Evolutionary conservation across 805 yeast genomes (phyloP).

Genomic region (Phaffomyces antillensis): DNA sequence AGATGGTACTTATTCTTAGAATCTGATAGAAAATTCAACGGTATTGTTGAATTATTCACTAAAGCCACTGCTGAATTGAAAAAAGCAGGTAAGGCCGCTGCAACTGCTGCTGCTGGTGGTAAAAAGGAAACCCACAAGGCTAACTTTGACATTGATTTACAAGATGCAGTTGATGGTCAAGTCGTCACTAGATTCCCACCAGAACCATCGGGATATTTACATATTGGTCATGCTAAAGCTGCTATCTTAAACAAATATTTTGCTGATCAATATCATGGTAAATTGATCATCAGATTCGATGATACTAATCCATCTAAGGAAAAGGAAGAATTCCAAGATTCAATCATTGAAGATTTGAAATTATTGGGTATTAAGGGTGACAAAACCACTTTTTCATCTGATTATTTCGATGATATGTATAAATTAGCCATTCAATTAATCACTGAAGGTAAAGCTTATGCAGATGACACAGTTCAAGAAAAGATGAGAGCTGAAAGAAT

Average conservation of each 20-base stretch:
- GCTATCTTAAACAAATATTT: slow-evolving; percentile 95
- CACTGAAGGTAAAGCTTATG: slow-evolving; percentile 93
- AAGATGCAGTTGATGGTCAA: slow-evolving; percentile 86
- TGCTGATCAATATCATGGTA: slow-evolving; percentile 94
- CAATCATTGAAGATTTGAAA: slow-evolving; percentile 87
- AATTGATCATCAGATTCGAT: slow-evolving; percentile 92
- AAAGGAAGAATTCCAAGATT: slow-evolving; percentile 88
- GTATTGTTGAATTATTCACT: slow-evolving; percentile 56
- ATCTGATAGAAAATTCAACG: slow-evolving; percentile 59
- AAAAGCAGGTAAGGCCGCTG: slow-evolving; percentile 50
- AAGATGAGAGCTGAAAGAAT: slow-evolving; percentile 98
- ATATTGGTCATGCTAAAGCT: slow-evolving; percentile 98
- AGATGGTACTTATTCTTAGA: slow-evolving; percentile 89
- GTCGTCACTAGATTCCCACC: slow-evolving; percentile 99
- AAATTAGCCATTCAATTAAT: slow-evolving; percentile 79
- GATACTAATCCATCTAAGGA: slow-evolving; percentile 98
- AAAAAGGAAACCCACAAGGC: slow-evolving; percentile 87
- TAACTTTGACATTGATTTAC: slow-evolving; percentile 86
- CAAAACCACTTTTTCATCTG: slow-evolving; percentile 79
- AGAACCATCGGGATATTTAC: slow-evolving; percentile 98
- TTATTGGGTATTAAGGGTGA: slow-evolving; percentile 93
- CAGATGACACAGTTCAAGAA: slow-evolving; percentile 94
- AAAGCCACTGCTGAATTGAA: slow-evolving; percentile 68
- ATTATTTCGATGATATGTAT: slow-evolving; percentile 89
- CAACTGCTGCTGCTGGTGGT: slow-evolving; percentile 36